These are phyloP conservation scores for Aspergillus fructus DNA, from an alignment of 2,329 filamentous ascomycete genomes.

Conservation along the genomic window DNA sequence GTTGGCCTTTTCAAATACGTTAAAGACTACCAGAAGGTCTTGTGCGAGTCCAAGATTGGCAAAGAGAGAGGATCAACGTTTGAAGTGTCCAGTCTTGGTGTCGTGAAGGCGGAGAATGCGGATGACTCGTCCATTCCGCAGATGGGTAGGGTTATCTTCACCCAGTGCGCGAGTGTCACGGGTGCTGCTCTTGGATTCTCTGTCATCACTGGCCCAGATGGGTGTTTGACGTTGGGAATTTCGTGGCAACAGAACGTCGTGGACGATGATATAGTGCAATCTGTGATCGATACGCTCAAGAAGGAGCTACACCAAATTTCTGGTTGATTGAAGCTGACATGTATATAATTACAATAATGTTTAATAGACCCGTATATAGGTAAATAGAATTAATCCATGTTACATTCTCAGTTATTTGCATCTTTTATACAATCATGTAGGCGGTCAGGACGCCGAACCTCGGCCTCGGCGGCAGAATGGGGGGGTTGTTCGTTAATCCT, in stretches of 20 bases:
- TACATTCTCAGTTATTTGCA: neutral
- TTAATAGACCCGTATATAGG: neutral
- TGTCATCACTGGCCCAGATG: constrained; percentile 46
- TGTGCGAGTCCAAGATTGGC: constrained; percentile 40
- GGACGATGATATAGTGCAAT: constrained; percentile 25
- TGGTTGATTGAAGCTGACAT: neutral
- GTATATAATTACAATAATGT: neutral
- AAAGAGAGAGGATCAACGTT: constrained; percentile 38
- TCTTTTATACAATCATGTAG: neutral
- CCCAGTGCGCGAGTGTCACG: constrained; percentile 43
- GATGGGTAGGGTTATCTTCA: constrained; percentile 46
- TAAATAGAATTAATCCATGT: neutral
- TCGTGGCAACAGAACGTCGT: constrained; percentile 43
- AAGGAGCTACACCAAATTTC: constrained; percentile 15
- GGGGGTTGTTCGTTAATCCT: neutral
- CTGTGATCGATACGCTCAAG: constrained; percentile 18
- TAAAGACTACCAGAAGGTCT: constrained; percentile 35
- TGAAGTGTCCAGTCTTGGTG: constrained; percentile 50
- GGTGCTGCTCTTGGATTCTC: constrained; percentile 41
- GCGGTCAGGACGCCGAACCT: constrained; percentile 19
- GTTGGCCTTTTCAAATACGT: constrained; percentile 44
- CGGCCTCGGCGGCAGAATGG: constrained; percentile 14
- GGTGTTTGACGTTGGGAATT: constrained; percentile 41
- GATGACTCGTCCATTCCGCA: constrained; percentile 19
- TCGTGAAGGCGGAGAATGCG: constrained; percentile 22